Evolutionary conservation across 257 asterid species (phyloP).

Genomic region (Petrea volubilis): DNA sequence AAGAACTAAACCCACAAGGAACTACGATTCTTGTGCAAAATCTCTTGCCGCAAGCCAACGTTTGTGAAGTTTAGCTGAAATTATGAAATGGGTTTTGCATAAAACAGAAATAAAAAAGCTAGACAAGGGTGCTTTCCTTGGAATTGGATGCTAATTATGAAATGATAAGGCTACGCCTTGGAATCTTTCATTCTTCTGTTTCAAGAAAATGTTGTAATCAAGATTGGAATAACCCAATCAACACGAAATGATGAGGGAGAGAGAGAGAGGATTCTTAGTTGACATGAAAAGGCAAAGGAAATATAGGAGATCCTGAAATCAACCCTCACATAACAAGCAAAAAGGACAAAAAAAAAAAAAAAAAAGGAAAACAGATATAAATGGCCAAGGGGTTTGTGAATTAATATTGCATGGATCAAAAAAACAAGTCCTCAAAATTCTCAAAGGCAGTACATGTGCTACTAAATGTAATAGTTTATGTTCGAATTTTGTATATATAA

Average conservation of each 20-base stretch:
- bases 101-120: background rate
- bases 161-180: background rate
- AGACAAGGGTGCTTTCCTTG: background rate
- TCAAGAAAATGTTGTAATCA: background rate
- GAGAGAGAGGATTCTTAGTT: slow-evolving; percentile 14
- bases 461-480: no score
- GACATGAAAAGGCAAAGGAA: slow-evolving; percentile 7
- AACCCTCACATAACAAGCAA: background rate
- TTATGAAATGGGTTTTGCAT: slow-evolving; percentile 22
- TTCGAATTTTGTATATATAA: no score
- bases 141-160: background rate
- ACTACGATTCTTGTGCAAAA: slow-evolving; percentile 25
- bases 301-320: slow-evolving; percentile 6
- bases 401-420: no score
- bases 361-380: no score
- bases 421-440: no score
- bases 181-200: background rate
- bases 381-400: no score
- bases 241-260: slow-evolving; percentile 30
- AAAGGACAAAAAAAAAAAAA: background rate
- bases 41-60: slow-evolving; percentile 34
- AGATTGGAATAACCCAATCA: slow-evolving; percentile 37
- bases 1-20: slow-evolving; percentile 29
- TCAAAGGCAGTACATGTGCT: no score
- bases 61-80: slow-evolving; percentile 8